Evolutionary conservation across 306 rosid genomes (phyloP).

Genomic region (Quercus variabilis): DNA sequence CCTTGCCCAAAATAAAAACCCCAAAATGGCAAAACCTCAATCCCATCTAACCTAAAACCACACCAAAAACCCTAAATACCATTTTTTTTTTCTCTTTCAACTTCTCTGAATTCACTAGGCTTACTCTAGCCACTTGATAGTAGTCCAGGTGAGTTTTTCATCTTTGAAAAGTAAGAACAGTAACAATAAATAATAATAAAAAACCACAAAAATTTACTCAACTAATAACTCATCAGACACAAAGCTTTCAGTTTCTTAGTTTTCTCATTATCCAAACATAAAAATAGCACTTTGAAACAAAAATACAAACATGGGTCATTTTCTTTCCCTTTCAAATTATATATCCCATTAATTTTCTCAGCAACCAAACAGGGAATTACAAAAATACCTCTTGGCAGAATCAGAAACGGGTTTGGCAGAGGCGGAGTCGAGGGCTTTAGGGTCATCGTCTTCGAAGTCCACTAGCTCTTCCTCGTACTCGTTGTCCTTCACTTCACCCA

Average conservation of each 20-base stretch:
- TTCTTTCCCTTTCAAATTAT: not conserved
- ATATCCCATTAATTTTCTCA: not conserved
- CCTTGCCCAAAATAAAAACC: not conserved
- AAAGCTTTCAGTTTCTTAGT: not conserved
- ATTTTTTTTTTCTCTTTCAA: not conserved
- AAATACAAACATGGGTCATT: not conserved
- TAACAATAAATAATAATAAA: not conserved
- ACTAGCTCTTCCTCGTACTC: conserved; percentile 76
- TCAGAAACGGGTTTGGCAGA: conserved; percentile 47
- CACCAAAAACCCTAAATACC: not conserved
- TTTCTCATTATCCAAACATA: too few relatives aligned
- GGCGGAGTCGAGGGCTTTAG: conserved; percentile 50
- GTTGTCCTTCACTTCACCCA: conserved; percentile 72
- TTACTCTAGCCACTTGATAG: not conserved
- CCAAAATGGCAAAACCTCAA: not conserved
- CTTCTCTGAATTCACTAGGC: not conserved
- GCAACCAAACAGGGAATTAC: not conserved
- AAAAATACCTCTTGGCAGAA: conserved; percentile 47
- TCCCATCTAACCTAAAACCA: not conserved
- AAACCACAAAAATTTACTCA: not conserved
- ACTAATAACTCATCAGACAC: not conserved
- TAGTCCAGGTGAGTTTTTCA: not conserved
- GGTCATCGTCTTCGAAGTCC: conserved; percentile 72
- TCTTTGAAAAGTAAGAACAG: not conserved
- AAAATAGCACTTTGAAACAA: too few relatives aligned